Base-by-base conservation (phyloP, 768 basidiomycete genomes). In the Favolaschia claudopus region DNA sequence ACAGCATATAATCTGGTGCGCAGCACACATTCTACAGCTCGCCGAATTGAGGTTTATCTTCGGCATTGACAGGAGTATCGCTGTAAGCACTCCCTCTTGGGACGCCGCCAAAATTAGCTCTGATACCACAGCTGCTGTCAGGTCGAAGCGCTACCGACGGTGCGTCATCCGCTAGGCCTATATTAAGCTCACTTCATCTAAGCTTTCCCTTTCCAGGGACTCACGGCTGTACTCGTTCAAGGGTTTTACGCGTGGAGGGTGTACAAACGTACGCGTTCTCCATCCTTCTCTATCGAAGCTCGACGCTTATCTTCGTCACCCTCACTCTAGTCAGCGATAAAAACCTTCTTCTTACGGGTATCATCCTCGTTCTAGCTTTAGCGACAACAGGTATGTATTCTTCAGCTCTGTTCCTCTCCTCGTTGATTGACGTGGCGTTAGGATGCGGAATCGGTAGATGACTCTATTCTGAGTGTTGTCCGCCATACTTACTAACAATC, bases 161-260 rank as follows among this genome's bases (percentile, higher is more conserved):
- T 83, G 63, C 8, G 76, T 67, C n/a, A n/a, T 36, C 17, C 52
- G n/a, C n/a, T n/a, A n/a, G 27, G 25, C 14, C 20, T 15, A 32
- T 10, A 3, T 24, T 53, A 4, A 17, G 22, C 39, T 29, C 12
- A n/a, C 32, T 20, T 9, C 69, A 67, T 31, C 60, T 9, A 56
- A 65, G 55, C 55, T 68, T 7, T 54, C 52, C 10, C 62, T 58
- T 10, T 17, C 32, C 67, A 85, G 80, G 84, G 81, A 4, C 63
- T 84, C 19, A 85, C 82, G 13, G 82, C 78, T 6, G 71, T 78
- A 37, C 68, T 85, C 20, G 85, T 86, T 7, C 86, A 87, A 71
- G 77, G 74, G 82, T 81, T 29, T 33, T 75, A 69, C 15, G 17
- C 1, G 17, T 32, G 22, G n/a, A 25, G n/a, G 17, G 31, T 10